phyloP scores from a whole-genome alignment of 305 asterid species.

The Fraxinus floribunda region DNA sequence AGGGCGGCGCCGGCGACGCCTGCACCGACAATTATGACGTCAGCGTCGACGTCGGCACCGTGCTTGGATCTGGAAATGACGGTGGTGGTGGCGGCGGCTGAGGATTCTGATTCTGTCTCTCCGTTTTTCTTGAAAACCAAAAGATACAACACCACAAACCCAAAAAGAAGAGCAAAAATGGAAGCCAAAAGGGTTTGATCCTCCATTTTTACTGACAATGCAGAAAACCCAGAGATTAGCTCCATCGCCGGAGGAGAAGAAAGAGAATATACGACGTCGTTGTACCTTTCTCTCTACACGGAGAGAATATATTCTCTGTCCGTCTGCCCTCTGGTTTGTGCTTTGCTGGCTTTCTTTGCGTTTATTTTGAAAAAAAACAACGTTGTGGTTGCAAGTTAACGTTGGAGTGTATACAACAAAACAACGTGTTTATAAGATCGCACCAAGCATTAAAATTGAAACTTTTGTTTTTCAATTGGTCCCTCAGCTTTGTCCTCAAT shows the following conservation, averaged over 20 bases:
- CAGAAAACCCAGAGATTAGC: not conserved
- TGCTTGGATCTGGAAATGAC: not conserved
- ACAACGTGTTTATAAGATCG: not conserved
- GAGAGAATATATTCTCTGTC: not conserved
- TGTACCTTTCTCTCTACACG: not conserved
- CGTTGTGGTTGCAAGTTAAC: not conserved
- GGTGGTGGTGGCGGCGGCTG: not conserved
- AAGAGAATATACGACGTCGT: not conserved
- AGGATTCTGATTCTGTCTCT: not conserved
- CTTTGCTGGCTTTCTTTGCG: slow-evolving; percentile 1
- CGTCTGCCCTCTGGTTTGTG: not conserved
- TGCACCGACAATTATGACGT: slow-evolving; percentile 5
- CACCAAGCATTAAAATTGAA: not conserved
- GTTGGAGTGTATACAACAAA: not conserved
- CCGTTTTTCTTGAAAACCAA: not conserved
- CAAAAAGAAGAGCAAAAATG: not conserved
- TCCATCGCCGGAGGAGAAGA: not conserved
- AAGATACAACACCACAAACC: not conserved
- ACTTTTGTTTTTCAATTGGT: not conserved
- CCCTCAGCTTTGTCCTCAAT: not conserved
- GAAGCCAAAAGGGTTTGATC: not conserved
- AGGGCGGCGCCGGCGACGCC: slow-evolving; percentile 8
- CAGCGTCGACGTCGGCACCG: not conserved
- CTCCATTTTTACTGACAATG: not conserved
- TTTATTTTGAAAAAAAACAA: not conserved